Percentiles rank a stretch among this genome's conserved stretches.
phyloP scores from a whole-genome alignment of 345 rosid genomes.

The Iberis pinnata region DNA sequence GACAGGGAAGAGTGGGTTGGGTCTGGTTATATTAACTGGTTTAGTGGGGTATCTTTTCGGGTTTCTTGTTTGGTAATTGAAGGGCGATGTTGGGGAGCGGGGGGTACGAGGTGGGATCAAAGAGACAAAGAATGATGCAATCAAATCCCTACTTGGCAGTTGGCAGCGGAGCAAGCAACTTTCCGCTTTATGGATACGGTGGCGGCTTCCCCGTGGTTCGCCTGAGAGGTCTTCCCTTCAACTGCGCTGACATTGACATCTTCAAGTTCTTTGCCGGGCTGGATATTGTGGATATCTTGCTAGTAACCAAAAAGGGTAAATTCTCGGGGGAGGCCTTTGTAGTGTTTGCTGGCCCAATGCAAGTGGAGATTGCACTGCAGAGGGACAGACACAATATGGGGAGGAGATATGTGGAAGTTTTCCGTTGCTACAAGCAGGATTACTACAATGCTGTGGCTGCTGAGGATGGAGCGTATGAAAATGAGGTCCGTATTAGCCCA shows the following conservation, averaged over 20 bases:
- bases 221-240: constrained; percentile 87
- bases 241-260: constrained; percentile 81
- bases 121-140: constrained; percentile 99
- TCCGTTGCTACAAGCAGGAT: constrained; percentile 74
- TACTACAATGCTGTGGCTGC: constrained; percentile 84
- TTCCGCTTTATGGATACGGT: constrained; percentile 51
- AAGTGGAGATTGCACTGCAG: constrained; percentile 84
- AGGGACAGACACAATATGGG: constrained; percentile 87
- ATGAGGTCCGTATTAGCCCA: constrained; percentile 61
- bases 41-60: constrained; percentile 77
- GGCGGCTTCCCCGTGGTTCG: constrained; percentile 86
- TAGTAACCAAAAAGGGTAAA: constrained; percentile 68
- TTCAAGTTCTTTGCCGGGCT: constrained; percentile 89
- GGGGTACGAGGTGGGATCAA: constrained; percentile 99
- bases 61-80: constrained; percentile 54
- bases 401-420: constrained; percentile 82
- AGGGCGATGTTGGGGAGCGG: constrained; percentile 99
- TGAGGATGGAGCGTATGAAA: constrained; percentile 71
- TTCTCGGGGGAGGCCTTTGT: constrained; percentile 91
- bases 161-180: constrained; percentile 56
- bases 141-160: constrained; percentile 99
- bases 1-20: constrained; percentile 54
- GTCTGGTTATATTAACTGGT: constrained; percentile 90
- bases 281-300: constrained; percentile 81
- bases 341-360: constrained; percentile 64